A percentile compares a stretch with the other conserved stretches of the same genome.
Conservation (phyloP, 257 asterid genomes). For the Solanum piurae region DNA sequence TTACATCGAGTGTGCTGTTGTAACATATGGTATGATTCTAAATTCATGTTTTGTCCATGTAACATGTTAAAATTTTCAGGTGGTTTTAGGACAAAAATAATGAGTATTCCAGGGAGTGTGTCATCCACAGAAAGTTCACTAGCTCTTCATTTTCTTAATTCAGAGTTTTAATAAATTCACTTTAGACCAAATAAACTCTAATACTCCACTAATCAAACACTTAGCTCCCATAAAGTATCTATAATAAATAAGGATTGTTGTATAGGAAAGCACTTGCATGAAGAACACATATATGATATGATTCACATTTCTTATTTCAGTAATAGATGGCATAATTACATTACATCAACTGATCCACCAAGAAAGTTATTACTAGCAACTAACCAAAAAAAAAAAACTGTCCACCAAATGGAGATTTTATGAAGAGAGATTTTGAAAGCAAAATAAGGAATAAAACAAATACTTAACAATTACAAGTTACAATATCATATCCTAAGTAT, state of each 20-base stretch:
- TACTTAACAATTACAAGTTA: not conserved
- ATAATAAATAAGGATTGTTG: not conserved
- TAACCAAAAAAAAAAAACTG: not conserved
- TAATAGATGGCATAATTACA: not conserved
- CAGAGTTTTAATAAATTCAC: not conserved
- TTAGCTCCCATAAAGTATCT: not conserved
- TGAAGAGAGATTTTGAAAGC: not conserved
- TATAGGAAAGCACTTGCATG: not conserved
- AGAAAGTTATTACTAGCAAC: not conserved
- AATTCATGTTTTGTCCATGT: not conserved
- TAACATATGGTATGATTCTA: not conserved
- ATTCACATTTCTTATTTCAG: not conserved
- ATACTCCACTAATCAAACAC: not conserved
- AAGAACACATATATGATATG: not conserved
- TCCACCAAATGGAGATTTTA: not conserved
- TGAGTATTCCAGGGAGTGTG: slow-evolving; percentile 28
- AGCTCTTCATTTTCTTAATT: not conserved
- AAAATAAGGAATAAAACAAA: not conserved
- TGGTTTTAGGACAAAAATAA: not conserved
- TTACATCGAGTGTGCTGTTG: not conserved
- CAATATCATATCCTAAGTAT: not conserved
- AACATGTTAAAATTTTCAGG: not conserved
- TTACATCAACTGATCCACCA: not conserved
- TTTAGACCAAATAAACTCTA: not conserved
- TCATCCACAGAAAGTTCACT: not conserved